Percentiles rank a stretch among this genome's conserved stretches.
phyloP scores from a whole-genome alignment of 2,329 filamentous ascomycete species.

The Corynespora cassiicola region DNA sequence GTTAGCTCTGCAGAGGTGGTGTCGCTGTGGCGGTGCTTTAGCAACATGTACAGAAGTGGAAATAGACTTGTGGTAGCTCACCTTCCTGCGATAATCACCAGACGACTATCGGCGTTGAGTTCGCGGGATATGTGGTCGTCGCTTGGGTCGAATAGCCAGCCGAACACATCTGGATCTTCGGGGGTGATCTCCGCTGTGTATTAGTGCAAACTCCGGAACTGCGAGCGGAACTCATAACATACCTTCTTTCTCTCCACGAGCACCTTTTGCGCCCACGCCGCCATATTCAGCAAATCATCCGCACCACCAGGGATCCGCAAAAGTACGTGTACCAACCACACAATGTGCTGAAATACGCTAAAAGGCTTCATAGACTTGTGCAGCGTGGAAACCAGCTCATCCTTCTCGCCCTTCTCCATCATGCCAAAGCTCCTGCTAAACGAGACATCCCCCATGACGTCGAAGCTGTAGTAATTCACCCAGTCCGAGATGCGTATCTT shows the following conservation, averaged over 20 bases:
- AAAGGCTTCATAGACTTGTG: conserved; percentile 30
- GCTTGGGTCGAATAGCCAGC: conserved; percentile 27
- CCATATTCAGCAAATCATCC: conserved; percentile 28
- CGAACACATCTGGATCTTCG: conserved; percentile 35
- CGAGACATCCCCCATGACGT: conserved; percentile 57
- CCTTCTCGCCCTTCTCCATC: conserved; percentile 36
- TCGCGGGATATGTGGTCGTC: conserved; percentile 25
- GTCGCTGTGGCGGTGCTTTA: conserved; percentile 22
- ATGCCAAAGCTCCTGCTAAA: conserved; percentile 51
- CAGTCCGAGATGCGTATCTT: conserved; percentile 37
- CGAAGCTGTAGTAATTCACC: conserved; percentile 53
- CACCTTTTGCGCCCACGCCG: conserved; percentile 29
- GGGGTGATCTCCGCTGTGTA: conserved; percentile 28
- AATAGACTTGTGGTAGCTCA: too few relatives aligned
- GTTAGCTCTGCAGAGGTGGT: conserved; percentile 36
- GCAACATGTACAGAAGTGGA: too few relatives aligned
- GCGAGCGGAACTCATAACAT: not conserved
- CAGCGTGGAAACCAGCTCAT: conserved; percentile 30
- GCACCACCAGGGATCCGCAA: conserved; percentile 22
- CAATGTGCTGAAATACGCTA: conserved; percentile 27
- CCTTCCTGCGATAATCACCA: conserved; percentile 40
- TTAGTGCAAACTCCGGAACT: conserved; percentile 7
- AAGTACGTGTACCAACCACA: conserved; percentile 26
- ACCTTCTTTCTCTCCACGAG: conserved; percentile 35
- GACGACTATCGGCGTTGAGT: conserved; percentile 32